Percentiles rank a stretch among this genome's conserved stretches.
phyloP scores from a whole-genome alignment of 352 stramenopile genomes.

The Phytopythium oedochilum region DNA sequence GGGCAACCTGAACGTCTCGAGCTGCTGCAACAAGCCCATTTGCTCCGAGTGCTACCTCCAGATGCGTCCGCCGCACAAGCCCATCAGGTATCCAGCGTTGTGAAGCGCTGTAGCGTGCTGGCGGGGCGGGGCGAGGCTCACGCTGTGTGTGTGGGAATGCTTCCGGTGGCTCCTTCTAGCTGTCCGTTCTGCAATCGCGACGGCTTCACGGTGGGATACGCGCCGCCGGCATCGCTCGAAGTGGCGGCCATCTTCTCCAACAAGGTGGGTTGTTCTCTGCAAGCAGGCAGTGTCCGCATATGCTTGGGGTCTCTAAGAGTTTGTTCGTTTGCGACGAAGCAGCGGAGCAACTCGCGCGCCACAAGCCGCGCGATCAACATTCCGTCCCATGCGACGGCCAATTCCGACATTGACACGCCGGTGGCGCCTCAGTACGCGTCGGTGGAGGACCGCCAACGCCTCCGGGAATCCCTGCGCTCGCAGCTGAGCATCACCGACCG shows the following conservation, averaged over 20 bases:
- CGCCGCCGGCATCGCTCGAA: conserved; percentile 34
- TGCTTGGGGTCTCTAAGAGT: too few relatives aligned
- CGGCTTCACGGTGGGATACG: conserved; percentile 50
- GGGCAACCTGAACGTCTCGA: conserved; percentile 48
- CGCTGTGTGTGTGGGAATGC: background rate
- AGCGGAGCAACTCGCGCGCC: conserved; percentile 21
- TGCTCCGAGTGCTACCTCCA: conserved; percentile 70
- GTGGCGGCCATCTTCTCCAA: conserved; percentile 37
- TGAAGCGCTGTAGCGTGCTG: too few relatives aligned
- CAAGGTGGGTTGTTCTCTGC: conserved; percentile 15
- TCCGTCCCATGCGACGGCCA: conserved; percentile 12
- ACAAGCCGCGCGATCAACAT: conserved; percentile 32
- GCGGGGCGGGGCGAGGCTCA: background rate
- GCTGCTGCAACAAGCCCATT: conserved; percentile 68
- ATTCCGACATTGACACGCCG: conserved; percentile 6
- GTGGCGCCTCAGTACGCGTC: conserved; percentile 48
- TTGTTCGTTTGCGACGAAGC: too few relatives aligned
- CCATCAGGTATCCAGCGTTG: conserved; percentile 20
- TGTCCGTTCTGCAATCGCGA: conserved; percentile 83
- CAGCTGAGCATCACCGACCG: conserved; percentile 60
- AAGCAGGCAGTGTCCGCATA: too few relatives aligned
- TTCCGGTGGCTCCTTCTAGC: too few relatives aligned
- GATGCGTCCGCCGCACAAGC: conserved; percentile 47
- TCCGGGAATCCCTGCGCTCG: conserved; percentile 68
- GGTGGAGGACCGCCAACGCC: conserved; percentile 63